Percentiles rank a stretch among this genome's conserved stretches.
Evolutionary conservation across 202 grass and related monocot genomes (phyloP).

Genomic region (Carex arenaria): DNA sequence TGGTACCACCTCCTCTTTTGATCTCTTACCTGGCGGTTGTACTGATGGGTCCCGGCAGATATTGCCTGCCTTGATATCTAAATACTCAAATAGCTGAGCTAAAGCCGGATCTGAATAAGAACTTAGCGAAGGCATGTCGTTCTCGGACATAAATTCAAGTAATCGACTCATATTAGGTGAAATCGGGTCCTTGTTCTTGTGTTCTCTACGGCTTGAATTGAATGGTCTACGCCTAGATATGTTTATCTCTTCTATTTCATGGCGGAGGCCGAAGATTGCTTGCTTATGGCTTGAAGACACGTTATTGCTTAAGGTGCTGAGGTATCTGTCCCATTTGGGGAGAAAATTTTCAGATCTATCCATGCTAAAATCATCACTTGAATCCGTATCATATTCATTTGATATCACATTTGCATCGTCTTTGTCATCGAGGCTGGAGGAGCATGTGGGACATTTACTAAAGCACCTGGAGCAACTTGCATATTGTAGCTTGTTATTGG

Average conservation of each 20-base stretch:
- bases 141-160: conserved; percentile 8
- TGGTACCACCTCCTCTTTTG: neutral
- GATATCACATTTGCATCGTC: neutral
- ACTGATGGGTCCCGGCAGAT: neutral
- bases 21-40: neutral
- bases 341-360: conserved; percentile 3
- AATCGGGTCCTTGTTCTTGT: neutral
- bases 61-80: neutral
- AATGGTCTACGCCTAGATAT: neutral
- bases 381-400: neutral
- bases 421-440: neutral
- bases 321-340: conserved; percentile 1
- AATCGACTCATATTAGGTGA: conserved; percentile 9
- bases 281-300: neutral
- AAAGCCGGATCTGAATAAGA: neutral
- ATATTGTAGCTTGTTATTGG: neutral
- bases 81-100: neutral
- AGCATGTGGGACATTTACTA: conserved; percentile 4
- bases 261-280: conserved; percentile 1
- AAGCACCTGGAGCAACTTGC: neutral
- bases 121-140: neutral
- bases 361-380: neutral
- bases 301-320: neutral
- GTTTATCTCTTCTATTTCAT: conserved; percentile 7
- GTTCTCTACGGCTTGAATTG: neutral